Evolutionary conservation across 176 grass and related monocot genomes (phyloP), one percentile per base, ranked within the genome.

Genomic region (Poa pratensis): DNA sequence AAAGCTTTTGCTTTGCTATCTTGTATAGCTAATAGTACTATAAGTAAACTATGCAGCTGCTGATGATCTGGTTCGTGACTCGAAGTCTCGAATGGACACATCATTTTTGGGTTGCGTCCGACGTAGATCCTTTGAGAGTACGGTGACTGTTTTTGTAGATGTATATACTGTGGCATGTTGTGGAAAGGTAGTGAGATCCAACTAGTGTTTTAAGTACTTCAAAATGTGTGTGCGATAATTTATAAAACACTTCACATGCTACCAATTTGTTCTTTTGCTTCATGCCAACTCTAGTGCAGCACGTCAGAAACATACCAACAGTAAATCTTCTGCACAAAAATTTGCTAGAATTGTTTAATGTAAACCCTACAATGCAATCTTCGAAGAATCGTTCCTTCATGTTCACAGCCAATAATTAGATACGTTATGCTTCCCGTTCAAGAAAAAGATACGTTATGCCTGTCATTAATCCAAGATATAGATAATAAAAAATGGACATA

Each of bases 41-140:
- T 80, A 80, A 50, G 58, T 66, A 66, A 67, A 88, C 53, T 16
- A 26, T 28, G 7, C 80, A 26, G 63, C 35, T 67, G 40, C 26
- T 75, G 82, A 13, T 80, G 67, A 65, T 80, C 57, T 84, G 23
- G 81, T 72, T 58, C 13, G 52, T 84, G 59, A 48, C 57, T 55
- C 42, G 82, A 83, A 10, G 26, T 75, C 72, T 75, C 72, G 16
- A 5, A 28, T 1, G 45, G 71, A 74, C 40, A n/a, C 9, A 45
- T 6, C 83, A 86, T 72, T 86, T 90, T 54, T 78, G 52, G 52
- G 78, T 82, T 90, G 83, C 83, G 77, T 86, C 78, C 61, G 52
- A 89, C 61, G 51, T 50, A 14, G 46, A 46, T 46, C 10, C 40
- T 42, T 42, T 5, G 35, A 6, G 3, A 39, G 35, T 39, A 6